Evolutionary conservation across 768 basidiomycete species (phyloP), one percentile per base, ranked within the genome.

Genomic region (Mycena epipterygia): DNA sequence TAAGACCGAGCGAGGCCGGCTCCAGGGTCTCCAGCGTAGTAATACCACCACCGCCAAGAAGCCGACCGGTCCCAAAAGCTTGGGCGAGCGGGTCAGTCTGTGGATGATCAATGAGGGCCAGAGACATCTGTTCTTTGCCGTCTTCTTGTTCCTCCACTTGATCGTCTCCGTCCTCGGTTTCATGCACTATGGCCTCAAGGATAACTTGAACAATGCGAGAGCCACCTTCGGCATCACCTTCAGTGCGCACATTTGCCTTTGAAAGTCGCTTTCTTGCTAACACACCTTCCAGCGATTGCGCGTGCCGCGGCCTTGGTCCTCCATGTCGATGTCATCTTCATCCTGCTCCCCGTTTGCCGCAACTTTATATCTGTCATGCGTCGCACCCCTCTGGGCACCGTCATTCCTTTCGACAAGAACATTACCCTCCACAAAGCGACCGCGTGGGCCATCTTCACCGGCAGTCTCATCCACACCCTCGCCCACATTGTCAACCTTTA

Each of bases 361-460:
- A 97, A 95, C 84, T 96, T 98, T 82, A 89, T 98, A 80, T 97
- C 96, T 27, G 76, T 97, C 44, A 88, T 98, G 62, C 93, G 97
- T 39, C 90, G 91, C 62, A 95, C 95, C 1, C 90, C 96, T 2
- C 84, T 99, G 70, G 95, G 95, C 84, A 86, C 89, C 72, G 81
- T 95, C 83, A 94, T 97, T 75, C 95, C 95, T 37, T 97, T 98
- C 78, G 96, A 97, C 87, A 93, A 96, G 84, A 96, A 93, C 79
- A 90, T 98, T 79, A 90, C 91, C 14, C 93, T 98, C 80, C 96
- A 95, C 85, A 96, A 95, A 79, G 90, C 93, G 65, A 93, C 93
- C 2, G 97, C 90, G 8, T 98, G 95, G 95, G 92, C 94, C 37
- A 96, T 98, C 72, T 93, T 96, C 63, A 82, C 89, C 56, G 93